Percentiles rank a stretch among this genome's conserved stretches.
Evolutionary conservation across 176 grass and related monocot species (phyloP).

Genomic region (barley (Hordeum vulgare)): DNA sequence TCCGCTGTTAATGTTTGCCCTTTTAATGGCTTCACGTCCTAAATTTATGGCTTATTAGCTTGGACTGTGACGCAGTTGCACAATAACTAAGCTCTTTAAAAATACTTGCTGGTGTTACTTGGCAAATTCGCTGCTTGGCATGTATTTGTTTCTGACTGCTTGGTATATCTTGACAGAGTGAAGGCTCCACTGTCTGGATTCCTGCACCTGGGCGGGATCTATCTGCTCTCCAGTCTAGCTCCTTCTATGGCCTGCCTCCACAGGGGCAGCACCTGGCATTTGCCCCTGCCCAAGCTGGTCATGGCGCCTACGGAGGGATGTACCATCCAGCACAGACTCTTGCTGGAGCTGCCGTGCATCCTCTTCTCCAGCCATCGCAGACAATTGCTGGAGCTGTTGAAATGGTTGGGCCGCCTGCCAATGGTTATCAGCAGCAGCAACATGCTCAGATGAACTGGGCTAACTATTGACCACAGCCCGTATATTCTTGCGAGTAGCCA

Average conservation of each 20-base stretch:
- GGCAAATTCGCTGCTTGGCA: neutral
- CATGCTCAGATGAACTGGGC: constrained; percentile 64
- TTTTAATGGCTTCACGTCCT: neutral
- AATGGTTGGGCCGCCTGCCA: constrained; percentile 46
- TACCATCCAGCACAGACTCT: constrained; percentile 59
- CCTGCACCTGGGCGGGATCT: constrained; percentile 61
- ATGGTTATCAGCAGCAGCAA: constrained; percentile 63
- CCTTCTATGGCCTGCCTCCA: constrained; percentile 57
- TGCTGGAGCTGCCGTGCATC: constrained; percentile 49
- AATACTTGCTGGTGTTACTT: neutral
- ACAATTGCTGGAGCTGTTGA: constrained; percentile 65
- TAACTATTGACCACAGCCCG: constrained; percentile 57
- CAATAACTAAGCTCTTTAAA: neutral
- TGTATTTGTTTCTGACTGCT: neutral
- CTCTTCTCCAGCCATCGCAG: constrained; percentile 54
- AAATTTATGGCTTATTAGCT: neutral
- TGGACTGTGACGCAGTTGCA: neutral
- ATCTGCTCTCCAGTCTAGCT: constrained; percentile 44
- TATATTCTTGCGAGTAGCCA: constrained; percentile 23
- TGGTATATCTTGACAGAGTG: constrained; percentile 38
- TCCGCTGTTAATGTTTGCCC: neutral
- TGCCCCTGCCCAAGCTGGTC: constrained; percentile 54
- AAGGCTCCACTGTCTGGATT: constrained; percentile 66
- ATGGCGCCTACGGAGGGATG: constrained; percentile 57
- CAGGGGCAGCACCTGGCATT: constrained; percentile 73